Evolutionary conservation across 2,329 filamentous ascomycete genomes (phyloP).

Genomic region (Aureobasidium sp.): DNA sequence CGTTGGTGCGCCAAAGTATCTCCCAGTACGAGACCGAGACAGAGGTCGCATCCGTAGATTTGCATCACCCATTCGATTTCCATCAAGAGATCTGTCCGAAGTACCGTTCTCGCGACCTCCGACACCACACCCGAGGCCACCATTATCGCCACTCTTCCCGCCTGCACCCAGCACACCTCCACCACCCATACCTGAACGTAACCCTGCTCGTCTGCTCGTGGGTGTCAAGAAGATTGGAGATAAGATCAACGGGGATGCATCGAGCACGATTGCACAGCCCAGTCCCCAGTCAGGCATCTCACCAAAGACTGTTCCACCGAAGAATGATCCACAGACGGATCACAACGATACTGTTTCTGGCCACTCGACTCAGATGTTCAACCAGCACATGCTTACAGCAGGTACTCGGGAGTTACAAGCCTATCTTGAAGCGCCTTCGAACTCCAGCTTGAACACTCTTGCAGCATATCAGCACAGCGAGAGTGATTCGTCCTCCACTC

Average conservation of each 20-base stretch:
- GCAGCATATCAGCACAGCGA: not conserved
- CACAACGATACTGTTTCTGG: not conserved
- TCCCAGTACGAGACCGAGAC: not conserved
- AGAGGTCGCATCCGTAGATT: not conserved
- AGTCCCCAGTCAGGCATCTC: not conserved
- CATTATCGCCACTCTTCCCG: not conserved
- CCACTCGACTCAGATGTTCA: slow-evolving; percentile 5
- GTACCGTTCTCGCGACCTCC: not conserved
- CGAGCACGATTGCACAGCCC: not conserved
- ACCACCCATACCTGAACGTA: not conserved
- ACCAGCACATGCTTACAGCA: slow-evolving; percentile 5
- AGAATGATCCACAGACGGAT: not conserved
- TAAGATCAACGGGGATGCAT: not conserved
- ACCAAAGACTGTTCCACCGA: not conserved
- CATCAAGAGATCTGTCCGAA: not conserved
- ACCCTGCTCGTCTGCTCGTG: not conserved
- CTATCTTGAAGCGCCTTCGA: not conserved
- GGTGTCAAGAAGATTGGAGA: not conserved
- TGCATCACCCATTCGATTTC: not conserved
- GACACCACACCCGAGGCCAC: not conserved
- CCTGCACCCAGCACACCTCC: not conserved
- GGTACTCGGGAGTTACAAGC: slow-evolving; percentile 8
- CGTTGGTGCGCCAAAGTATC: not conserved
- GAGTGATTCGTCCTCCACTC: not conserved
- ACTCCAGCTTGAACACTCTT: not conserved